A percentile compares a stretch with the other conserved stretches of the same genome.
Conservation (phyloP, 2,329 filamentous ascomycete genomes). For the Pseudogymnoascus destructans region DNA sequence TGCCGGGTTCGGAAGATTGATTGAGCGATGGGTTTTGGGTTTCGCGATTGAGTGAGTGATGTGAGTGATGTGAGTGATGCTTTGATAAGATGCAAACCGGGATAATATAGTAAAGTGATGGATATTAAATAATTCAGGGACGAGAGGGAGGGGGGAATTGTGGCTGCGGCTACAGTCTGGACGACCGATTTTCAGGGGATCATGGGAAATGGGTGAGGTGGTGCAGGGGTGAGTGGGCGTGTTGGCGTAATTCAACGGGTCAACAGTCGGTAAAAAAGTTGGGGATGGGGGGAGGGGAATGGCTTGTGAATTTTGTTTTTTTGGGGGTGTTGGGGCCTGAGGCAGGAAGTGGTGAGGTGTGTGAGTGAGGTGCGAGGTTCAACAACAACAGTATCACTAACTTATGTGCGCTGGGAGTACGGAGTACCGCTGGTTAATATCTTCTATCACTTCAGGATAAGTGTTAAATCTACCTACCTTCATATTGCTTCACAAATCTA, state of each 20-base stretch:
- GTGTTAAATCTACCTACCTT: neutral
- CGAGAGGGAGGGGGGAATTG: neutral
- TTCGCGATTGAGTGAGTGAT: neutral
- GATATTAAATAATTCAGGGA: neutral
- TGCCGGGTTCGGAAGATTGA: neutral
- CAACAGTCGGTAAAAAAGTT: constrained; percentile 1
- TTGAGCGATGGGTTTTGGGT: neutral
- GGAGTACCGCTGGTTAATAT: neutral
- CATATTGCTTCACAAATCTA: neutral
- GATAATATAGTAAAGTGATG: neutral
- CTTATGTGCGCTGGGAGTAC: too few species aligned
- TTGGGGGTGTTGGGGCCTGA: neutral
- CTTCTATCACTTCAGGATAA: neutral
- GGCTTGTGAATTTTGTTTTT: neutral
- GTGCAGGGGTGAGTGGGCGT: neutral
- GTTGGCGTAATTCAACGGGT: neutral
- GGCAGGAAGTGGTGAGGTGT: neutral
- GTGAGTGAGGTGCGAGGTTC: neutral
- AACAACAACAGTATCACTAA: too few species aligned
- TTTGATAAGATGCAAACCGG: neutral
- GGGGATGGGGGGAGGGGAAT: neutral
- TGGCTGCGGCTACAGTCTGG: neutral
- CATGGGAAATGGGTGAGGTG: neutral
- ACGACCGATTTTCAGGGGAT: neutral
- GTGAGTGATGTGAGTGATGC: neutral